Evolutionary conservation across 495 filamentous ascomycete genomes (phyloP).

Genomic region (Chaetomidium leptoderma): DNA sequence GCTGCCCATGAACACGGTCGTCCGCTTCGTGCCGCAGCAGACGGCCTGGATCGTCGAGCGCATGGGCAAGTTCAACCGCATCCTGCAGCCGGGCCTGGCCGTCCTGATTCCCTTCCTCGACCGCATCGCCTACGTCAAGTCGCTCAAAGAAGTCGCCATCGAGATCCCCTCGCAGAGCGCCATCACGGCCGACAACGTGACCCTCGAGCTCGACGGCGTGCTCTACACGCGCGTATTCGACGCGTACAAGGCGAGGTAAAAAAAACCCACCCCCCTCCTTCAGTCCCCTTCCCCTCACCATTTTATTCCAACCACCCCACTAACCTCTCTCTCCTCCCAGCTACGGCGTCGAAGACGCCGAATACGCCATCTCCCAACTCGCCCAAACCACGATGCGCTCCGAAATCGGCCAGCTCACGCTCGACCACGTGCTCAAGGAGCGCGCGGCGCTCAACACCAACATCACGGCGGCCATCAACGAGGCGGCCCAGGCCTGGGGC

Average conservation of each 20-base stretch:
- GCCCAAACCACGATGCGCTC: constrained; percentile 98
- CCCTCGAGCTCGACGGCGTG: constrained; percentile 90
- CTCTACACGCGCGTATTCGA: constrained; percentile 94
- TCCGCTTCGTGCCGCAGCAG: constrained; percentile 97
- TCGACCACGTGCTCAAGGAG: constrained; percentile 97
- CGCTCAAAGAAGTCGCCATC: constrained; percentile 89
- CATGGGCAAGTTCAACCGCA: constrained; percentile 94
- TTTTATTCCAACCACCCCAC: background rate
- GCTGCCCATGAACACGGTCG: constrained; percentile 86
- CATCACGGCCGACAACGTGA: constrained; percentile 98
- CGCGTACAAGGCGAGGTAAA: constrained; percentile 94
- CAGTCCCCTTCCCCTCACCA: background rate
- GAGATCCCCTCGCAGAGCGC: constrained; percentile 93
- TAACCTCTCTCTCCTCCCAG: constrained; percentile 42
- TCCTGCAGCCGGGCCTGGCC: constrained; percentile 85
- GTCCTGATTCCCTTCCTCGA: constrained; percentile 88
- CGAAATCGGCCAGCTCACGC: constrained; percentile 91
- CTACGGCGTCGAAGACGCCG: constrained; percentile 97
- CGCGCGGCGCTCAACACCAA: constrained; percentile 92
- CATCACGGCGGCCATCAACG: constrained; percentile 97
- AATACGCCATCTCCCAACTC: constrained; percentile 96
- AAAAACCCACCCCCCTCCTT: constrained; percentile 21
- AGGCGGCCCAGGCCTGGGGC: constrained; percentile 94
- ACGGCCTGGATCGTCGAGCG: constrained; percentile 99
- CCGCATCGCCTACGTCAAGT: constrained; percentile 96